These are phyloP conservation scores for Xerocomus brunneocitrinus DNA, from an alignment of 768 basidiomycete genomes.

Conservation along the genomic window DNA sequence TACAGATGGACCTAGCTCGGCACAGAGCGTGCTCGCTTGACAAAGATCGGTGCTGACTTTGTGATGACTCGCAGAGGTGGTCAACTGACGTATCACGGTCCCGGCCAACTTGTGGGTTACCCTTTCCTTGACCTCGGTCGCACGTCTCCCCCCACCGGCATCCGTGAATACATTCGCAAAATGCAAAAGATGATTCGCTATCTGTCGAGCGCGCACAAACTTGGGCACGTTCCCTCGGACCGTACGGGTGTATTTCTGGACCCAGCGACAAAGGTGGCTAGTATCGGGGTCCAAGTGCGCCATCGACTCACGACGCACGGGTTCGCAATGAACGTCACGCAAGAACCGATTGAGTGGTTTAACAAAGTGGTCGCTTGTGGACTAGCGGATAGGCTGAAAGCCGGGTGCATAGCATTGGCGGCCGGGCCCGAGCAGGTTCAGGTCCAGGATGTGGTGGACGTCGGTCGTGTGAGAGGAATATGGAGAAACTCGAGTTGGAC, in stretches of 20 bases:
- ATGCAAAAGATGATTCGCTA: slow-evolving; percentile 72
- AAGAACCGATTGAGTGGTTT: slow-evolving; percentile 83
- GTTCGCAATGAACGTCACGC: slow-evolving; percentile 87
- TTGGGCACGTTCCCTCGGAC: slow-evolving; percentile 56
- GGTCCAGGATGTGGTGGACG: slow-evolving; percentile 48
- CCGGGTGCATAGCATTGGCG: slow-evolving; percentile 59
- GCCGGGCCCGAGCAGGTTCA: slow-evolving; percentile 33
- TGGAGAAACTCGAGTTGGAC: slow-evolving; percentile 40
- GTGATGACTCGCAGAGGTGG: slow-evolving; percentile 80
- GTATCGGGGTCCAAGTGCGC: slow-evolving; percentile 94
- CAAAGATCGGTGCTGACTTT: slow-evolving; percentile 81
- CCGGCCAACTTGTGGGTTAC: slow-evolving; percentile 96
- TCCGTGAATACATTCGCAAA: slow-evolving; percentile 80
- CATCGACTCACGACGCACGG: slow-evolving; percentile 95
- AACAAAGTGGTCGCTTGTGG: slow-evolving; percentile 88
- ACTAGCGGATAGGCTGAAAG: slow-evolving; percentile 72
- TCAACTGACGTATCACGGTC: slow-evolving; percentile 94
- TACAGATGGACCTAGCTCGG: no score
- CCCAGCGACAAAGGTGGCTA: slow-evolving; percentile 79
- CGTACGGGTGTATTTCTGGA: slow-evolving; percentile 91
- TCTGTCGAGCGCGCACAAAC: slow-evolving; percentile 55
- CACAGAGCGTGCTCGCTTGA: slow-evolving; percentile 62
- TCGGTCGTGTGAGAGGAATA: slow-evolving; percentile 43
- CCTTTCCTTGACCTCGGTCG: slow-evolving; percentile 87
- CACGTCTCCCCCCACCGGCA: slow-evolving; percentile 63